Conservation (phyloP, 2,329 filamentous ascomycete genomes). For the Fusarium cicatricum region DNA sequence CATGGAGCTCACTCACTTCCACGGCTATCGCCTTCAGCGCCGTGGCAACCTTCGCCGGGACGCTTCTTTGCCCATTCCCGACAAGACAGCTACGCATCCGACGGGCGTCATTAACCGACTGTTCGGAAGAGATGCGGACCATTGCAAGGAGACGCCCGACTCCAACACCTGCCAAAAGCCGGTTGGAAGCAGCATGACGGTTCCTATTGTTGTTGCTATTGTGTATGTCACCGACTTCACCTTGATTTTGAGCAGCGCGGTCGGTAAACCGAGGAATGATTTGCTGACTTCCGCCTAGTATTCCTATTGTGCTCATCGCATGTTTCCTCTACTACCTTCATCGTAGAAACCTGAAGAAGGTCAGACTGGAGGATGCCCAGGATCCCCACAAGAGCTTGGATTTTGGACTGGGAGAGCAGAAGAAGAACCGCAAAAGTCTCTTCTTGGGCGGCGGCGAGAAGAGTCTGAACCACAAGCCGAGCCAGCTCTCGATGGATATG, state of each 20-base stretch:
- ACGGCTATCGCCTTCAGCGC: slow-evolving; percentile 39
- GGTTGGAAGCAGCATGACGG: slow-evolving; percentile 58
- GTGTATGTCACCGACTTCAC: slow-evolving; percentile 63
- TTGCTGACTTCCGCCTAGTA: slow-evolving; percentile 58
- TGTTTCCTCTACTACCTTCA: slow-evolving; percentile 79
- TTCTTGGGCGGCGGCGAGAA: slow-evolving; percentile 64
- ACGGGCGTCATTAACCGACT: slow-evolving; percentile 31
- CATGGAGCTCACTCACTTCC: slow-evolving; percentile 33
- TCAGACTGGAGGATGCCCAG: slow-evolving; percentile 78
- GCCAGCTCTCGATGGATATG: slow-evolving; percentile 76
- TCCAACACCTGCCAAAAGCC: slow-evolving; percentile 67
- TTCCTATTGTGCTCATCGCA: slow-evolving; percentile 75
- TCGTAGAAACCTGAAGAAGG: slow-evolving; percentile 75
- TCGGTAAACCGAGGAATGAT: neutral
- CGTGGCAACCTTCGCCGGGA: slow-evolving; percentile 40
- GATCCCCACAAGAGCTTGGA: slow-evolving; percentile 93
- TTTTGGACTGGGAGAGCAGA: slow-evolving; percentile 76
- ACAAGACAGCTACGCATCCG: slow-evolving; percentile 13
- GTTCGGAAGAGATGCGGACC: slow-evolving; percentile 26
- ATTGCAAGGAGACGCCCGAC: slow-evolving; percentile 28
- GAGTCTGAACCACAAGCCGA: slow-evolving; percentile 50
- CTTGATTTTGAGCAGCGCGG: slow-evolving; percentile 2
- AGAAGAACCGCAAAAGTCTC: slow-evolving; percentile 47
- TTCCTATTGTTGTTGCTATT: slow-evolving; percentile 74
- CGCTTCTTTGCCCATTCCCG: slow-evolving; percentile 2